A percentile compares a stretch with the other conserved stretches of the same genome.
Conservation (phyloP, 208 protist genomes). For the Wallacemonas sp. region DNA sequence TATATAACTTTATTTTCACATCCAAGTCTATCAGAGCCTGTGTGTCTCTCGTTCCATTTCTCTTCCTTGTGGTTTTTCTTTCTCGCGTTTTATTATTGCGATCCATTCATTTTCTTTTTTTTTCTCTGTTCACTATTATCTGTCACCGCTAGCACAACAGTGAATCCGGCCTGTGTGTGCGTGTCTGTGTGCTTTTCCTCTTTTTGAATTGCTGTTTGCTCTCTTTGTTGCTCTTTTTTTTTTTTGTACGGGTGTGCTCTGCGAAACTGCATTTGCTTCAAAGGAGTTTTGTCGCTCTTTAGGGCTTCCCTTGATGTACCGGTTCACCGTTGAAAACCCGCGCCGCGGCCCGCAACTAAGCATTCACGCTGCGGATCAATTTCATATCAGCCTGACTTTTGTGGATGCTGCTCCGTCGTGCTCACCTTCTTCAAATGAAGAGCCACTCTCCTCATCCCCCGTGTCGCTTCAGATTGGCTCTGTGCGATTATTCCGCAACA, state of each 20-base stretch:
- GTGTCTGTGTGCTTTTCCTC: not conserved
- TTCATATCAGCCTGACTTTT: not conserved
- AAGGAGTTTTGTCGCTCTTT: no score
- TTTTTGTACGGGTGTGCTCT: no score
- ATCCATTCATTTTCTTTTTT: conserved; percentile 17
- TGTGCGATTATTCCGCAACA: conserved; percentile 57
- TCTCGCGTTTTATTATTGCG: not conserved
- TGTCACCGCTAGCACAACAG: no score
- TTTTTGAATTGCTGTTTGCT: no score
- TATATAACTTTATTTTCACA: no score
- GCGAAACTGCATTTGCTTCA: no score
- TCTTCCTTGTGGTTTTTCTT: conserved; percentile 14
- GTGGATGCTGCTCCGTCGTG: not conserved
- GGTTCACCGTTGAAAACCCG: conserved; percentile 2
- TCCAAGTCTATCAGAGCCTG: no score
- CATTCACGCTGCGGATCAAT: not conserved
- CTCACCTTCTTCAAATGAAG: no score
- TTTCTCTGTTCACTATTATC: conserved; percentile 8
- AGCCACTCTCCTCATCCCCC: not conserved
- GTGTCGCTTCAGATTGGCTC: conserved; percentile 27
- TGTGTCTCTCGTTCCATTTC: not conserved
- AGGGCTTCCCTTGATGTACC: conserved; percentile 21
- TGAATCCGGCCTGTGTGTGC: not conserved
- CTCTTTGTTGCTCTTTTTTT: no score
- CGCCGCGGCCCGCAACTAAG: not conserved